Percentiles rank a stretch among this genome's conserved stretches.
phyloP scores from a whole-genome alignment of 2,329 filamentous ascomycete genomes.

The Fusarium cyanostomum region DNA sequence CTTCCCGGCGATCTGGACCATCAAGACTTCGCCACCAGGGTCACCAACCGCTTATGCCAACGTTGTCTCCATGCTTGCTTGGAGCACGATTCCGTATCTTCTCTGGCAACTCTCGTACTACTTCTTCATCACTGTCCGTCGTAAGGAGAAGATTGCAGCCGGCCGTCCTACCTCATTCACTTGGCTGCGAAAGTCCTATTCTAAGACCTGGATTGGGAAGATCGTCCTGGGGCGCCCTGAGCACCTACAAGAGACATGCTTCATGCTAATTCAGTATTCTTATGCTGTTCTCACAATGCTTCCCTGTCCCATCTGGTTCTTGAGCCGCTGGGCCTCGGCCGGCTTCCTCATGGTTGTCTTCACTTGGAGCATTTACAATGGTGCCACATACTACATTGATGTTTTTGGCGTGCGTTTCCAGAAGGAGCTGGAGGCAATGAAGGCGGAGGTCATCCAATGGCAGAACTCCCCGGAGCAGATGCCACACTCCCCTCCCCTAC shows the following conservation, averaged over 20 bases:
- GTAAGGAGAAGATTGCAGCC: constrained; percentile 94
- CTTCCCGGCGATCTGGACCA: constrained; percentile 87
- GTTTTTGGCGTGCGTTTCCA: constrained; percentile 97
- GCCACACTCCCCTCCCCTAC: constrained; percentile 49
- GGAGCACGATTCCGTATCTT: constrained; percentile 92
- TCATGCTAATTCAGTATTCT: constrained; percentile 94
- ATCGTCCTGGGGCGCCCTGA: constrained; percentile 82
- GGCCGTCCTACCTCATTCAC: constrained; percentile 97
- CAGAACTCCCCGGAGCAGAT: constrained; percentile 68
- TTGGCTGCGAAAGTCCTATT: constrained; percentile 92
- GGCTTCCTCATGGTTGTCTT: constrained; percentile 85
- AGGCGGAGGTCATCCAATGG: constrained; percentile 89
- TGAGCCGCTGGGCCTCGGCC: constrained; percentile 82
- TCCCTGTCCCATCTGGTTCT: constrained; percentile 95
- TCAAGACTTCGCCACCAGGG: constrained; percentile 75
- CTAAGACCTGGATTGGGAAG: constrained; percentile 87
- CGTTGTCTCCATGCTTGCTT: constrained; percentile 85
- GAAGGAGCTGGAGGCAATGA: constrained; percentile 91
- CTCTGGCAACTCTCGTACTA: constrained; percentile 95
- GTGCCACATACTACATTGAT: constrained; percentile 97
- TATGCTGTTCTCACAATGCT: constrained; percentile 95
- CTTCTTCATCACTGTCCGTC: constrained; percentile 92
- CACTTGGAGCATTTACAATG: constrained; percentile 94
- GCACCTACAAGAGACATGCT: constrained; percentile 82
- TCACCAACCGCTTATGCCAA: constrained; percentile 81